Percentiles rank a stretch among this genome's conserved stretches.
Conservation (phyloP, 2,329 filamentous ascomycete species). For the Fusarium agapanthi region DNA sequence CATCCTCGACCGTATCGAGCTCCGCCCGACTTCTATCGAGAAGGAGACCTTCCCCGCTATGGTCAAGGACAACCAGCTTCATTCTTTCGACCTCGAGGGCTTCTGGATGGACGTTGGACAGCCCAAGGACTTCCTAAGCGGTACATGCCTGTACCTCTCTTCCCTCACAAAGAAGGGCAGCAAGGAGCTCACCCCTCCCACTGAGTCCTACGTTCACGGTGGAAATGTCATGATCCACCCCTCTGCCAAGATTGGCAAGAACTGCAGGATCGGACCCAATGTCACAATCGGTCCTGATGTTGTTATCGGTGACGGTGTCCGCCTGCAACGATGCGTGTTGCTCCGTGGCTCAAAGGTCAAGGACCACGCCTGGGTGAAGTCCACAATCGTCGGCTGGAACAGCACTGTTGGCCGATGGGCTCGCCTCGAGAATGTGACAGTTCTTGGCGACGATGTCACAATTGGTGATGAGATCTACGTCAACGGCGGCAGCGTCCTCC, state of each 20-base stretch:
- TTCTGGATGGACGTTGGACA: constrained; percentile 99
- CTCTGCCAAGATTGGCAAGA: constrained; percentile 94
- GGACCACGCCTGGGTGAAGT: constrained; percentile 99
- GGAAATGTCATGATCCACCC: constrained; percentile 97
- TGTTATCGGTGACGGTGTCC: constrained; percentile 90
- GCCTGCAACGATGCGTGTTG: constrained; percentile 91
- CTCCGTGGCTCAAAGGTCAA: constrained; percentile 92
- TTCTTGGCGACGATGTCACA: constrained; percentile 95
- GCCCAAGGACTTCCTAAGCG: constrained; percentile 96
- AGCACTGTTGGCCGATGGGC: constrained; percentile 96
- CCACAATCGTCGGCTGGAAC: constrained; percentile 98
- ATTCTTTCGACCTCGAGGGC: constrained; percentile 95
- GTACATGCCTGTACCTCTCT: constrained; percentile 95
- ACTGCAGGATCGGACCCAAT: constrained; percentile 97
- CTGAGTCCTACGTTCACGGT: constrained; percentile 84
- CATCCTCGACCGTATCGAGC: constrained; percentile 89
- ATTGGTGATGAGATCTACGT: constrained; percentile 99
- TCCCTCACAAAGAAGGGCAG: constrained; percentile 90
- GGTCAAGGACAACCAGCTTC: constrained; percentile 85
- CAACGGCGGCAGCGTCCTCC: constrained; percentile 93
- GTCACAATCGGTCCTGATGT: constrained; percentile 95
- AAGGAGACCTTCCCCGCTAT: constrained; percentile 98
- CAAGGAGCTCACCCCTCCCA: constrained; percentile 78
- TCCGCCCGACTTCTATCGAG: constrained; percentile 96
- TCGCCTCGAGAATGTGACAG: constrained; percentile 96